These are phyloP conservation scores for Lactarius akahatsu DNA, from an alignment of 768 basidiomycete species.

Conservation along the genomic window DNA sequence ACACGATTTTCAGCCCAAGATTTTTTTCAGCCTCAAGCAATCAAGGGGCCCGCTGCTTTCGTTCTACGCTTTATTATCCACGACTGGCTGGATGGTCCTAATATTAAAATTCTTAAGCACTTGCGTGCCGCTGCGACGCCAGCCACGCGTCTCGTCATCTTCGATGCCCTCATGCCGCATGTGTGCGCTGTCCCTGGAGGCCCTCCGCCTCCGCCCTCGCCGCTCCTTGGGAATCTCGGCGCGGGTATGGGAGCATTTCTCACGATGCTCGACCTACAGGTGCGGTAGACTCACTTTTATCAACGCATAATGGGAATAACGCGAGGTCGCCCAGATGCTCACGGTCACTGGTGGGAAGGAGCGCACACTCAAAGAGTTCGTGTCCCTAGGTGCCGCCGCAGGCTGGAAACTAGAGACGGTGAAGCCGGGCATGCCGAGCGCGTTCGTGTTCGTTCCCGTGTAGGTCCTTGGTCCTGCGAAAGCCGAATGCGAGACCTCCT, in stretches of 20 bases:
- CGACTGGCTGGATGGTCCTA: slow-evolving; percentile 31
- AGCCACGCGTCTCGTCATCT: slow-evolving; percentile 30
- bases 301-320: background rate
- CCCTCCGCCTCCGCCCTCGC: slow-evolving; percentile 12
- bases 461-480: background rate
- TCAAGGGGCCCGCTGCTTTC: slow-evolving; percentile 31
- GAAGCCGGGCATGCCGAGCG: background rate
- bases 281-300: background rate
- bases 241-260: slow-evolving; percentile 3
- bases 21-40: slow-evolving; percentile 29
- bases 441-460: slow-evolving; percentile 2
- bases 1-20: slow-evolving; percentile 14
- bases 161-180: slow-evolving; percentile 30
- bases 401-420: slow-evolving; percentile 37
- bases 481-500: background rate
- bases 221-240: slow-evolving; percentile 24
- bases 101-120: slow-evolving; percentile 27
- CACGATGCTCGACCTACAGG: slow-evolving; percentile 18
- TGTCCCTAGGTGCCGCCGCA: slow-evolving; percentile 29
- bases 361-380: slow-evolving; percentile 35
- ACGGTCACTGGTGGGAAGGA: slow-evolving; percentile 35
- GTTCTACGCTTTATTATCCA: slow-evolving; percentile 32
- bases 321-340: slow-evolving; percentile 33
- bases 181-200: slow-evolving; percentile 13
- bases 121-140: slow-evolving; percentile 30